Base-by-base conservation (phyloP, 2,329 filamentous ascomycete genomes). In the Epichloe amarillans region DNA sequence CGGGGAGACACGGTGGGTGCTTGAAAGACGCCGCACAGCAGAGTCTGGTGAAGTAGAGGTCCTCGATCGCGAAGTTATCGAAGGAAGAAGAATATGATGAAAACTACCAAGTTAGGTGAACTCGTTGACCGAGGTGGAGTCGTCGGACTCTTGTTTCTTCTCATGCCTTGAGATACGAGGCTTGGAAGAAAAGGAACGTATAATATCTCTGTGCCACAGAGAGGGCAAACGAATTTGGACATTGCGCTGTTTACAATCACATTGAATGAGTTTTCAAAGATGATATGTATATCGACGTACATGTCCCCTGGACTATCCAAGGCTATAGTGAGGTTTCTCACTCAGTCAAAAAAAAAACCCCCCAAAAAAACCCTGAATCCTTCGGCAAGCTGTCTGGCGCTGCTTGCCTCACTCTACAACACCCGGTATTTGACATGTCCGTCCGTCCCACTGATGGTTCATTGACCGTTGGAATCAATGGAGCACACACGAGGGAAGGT, bases 41-140 rank as follows among this genome's bases (percentile, higher is more conserved):
- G 83, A 86, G 58, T 75, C 71, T 52, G 83, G 83, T 0, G 74
- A 84, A 62, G 65, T 83, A 49, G 80, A 84, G 60, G 64, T 86
- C n/a, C 64, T 85, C 3, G 81, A 77, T 43, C 69, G 83, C 49
- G 79, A 85, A 62, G 70, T 86, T 52, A 74, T 86, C 10, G 74
- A 78, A 54, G 78, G 79, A 3, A 72, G 72, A 6, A 69, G 66
- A 48, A 77, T 76, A 46, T 73, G 62, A 57, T 11, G 30, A 10
- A 30, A 30, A 11, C 2, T 43, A 11, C 39, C 14, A 14, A 33
- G 15, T 30, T 23, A 39, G 36, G 36, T n/a, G 17, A 33, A 15
- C 7, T 12, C 6, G 36, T 37, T 17, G 46, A 33, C 15, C 12
- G 19, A 30, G 45, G 21, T 30, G 15, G 30, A 19, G 7, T 12